These are phyloP conservation scores for Darksidea phi DNA, from an alignment of 495 filamentous ascomycete genomes.

Conservation along the genomic window DNA sequence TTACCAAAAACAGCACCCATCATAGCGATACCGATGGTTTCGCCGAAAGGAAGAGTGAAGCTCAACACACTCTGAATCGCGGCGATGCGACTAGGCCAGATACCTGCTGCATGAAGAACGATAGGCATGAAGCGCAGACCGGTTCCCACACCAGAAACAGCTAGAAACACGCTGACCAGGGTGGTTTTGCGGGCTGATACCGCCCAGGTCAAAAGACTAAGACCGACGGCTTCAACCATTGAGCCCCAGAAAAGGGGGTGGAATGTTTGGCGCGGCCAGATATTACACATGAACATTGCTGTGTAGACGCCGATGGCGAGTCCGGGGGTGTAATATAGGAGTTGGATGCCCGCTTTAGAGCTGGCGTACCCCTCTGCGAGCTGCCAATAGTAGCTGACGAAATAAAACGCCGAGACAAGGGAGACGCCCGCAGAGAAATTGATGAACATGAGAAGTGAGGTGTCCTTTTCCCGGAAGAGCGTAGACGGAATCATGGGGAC, in stretches of 20 bases:
- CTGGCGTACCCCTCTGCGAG: conserved; percentile 51
- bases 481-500: conserved; percentile 57
- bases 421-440: conserved; percentile 52
- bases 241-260: conserved; percentile 52
- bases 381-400: conserved; percentile 59
- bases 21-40: conserved; percentile 56
- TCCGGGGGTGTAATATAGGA: conserved; percentile 53
- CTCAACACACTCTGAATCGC: conserved; percentile 52
- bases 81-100: conserved; percentile 53
- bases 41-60: conserved; percentile 57
- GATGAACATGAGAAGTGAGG: conserved; percentile 53
- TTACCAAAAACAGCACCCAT: conserved; percentile 65
- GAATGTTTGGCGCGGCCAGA: conserved; percentile 57
- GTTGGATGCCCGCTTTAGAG: conserved; percentile 50
- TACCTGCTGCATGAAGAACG: conserved; percentile 54
- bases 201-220: conserved; percentile 51
- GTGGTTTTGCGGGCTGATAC: conserved; percentile 43
- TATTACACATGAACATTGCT: conserved; percentile 56
- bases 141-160: conserved; percentile 56
- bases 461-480: conserved; percentile 52
- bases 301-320: conserved; percentile 53
- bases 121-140: conserved; percentile 52
- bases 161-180: conserved; percentile 60
- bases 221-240: conserved; percentile 49
- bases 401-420: conserved; percentile 59